Evolutionary conservation across 2,329 filamentous ascomycete species (phyloP).

Genomic region (Colletotrichum tropicale): DNA sequence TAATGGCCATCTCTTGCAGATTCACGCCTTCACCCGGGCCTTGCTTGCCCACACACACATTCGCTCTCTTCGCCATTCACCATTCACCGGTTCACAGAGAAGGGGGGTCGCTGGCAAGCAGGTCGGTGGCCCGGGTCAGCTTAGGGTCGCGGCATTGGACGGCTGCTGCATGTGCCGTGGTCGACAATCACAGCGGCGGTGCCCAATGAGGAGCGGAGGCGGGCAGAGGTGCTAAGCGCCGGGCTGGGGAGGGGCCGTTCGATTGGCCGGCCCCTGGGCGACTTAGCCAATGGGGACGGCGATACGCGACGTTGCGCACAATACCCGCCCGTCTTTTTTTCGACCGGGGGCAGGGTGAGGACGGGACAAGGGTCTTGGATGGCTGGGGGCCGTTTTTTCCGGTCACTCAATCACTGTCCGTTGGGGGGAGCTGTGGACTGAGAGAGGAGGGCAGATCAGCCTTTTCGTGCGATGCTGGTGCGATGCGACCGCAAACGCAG

Average conservation of each 20-base stretch:
- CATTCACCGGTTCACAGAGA: not conserved
- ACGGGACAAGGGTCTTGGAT: not conserved
- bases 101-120: not conserved
- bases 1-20: conserved; percentile 15
- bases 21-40: not conserved
- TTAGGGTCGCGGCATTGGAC: conserved; percentile 7
- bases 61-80: not conserved
- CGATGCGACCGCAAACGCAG: conserved; percentile 1
- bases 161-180: conserved; percentile 20
- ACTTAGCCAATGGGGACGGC: conserved; percentile 6
- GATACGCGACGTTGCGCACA: conserved; percentile 13
- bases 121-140: conserved; percentile 8
- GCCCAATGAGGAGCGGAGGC: conserved; percentile 14
- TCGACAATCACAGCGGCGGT: conserved; percentile 16
- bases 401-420: not conserved
- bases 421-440: not conserved
- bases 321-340: conserved; percentile 9
- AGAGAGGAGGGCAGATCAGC: not conserved
- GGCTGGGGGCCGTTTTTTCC: not conserved
- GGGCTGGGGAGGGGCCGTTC: conserved; percentile 11
- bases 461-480: conserved; percentile 16
- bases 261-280: conserved; percentile 3
- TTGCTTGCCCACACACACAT: not conserved
- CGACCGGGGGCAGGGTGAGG: not conserved
- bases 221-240: conserved; percentile 20